These are phyloP conservation scores for Gossypium australe DNA, from an alignment of 345 rosid genomes.

Conservation along the genomic window DNA sequence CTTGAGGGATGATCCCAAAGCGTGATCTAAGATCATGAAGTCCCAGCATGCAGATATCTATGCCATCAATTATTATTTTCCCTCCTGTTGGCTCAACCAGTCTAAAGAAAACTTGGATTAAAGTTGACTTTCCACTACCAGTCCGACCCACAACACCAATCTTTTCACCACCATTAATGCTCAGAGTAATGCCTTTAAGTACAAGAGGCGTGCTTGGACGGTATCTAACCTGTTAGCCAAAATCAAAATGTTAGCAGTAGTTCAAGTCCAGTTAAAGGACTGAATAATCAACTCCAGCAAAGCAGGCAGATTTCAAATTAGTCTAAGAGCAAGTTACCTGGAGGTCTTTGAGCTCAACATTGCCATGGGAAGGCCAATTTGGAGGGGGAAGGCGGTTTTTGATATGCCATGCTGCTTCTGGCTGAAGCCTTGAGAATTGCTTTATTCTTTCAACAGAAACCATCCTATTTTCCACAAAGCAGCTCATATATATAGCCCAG, in stretches of 20 bases:
- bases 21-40: slow-evolving; percentile 91
- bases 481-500: slow-evolving; percentile 74
- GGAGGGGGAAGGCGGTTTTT: slow-evolving; percentile 56
- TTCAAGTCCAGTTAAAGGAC: neutral
- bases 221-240: slow-evolving; percentile 63
- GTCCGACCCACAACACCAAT: slow-evolving; percentile 93
- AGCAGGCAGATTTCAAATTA: neutral
- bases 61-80: slow-evolving; percentile 71
- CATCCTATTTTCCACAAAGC: slow-evolving; percentile 90
- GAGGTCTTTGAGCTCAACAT: slow-evolving; percentile 66
- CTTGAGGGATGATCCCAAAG: slow-evolving; percentile 95
- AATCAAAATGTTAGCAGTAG: slow-evolving; percentile 3
- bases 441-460: slow-evolving; percentile 90
- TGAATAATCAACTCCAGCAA: neutral
- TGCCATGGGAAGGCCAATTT: slow-evolving; percentile 74
- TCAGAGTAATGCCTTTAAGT: slow-evolving; percentile 69
- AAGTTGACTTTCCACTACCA: slow-evolving; percentile 92
- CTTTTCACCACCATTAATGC: slow-evolving; percentile 83
- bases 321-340: slow-evolving; percentile 41
- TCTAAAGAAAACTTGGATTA: slow-evolving; percentile 85
- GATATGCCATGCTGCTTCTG: slow-evolving; percentile 76
- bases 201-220: slow-evolving; percentile 85
- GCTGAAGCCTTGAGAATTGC: slow-evolving; percentile 68
- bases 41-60: slow-evolving; percentile 63
- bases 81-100: slow-evolving; percentile 91